Conservation (phyloP, 2,329 filamentous ascomycete genomes). For the Talaromyces sp. region DNA sequence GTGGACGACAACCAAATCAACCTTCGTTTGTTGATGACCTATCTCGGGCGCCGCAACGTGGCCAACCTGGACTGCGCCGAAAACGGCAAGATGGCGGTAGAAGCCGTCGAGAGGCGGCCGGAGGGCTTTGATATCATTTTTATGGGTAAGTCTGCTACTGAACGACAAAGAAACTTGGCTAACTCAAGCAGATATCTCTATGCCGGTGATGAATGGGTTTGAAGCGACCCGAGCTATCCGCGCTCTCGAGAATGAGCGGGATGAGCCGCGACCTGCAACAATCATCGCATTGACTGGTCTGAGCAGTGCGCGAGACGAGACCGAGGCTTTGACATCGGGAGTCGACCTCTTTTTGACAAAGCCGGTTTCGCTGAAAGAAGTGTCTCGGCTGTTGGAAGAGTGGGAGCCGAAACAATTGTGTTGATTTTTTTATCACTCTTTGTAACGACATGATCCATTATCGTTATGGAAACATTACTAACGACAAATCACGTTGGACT, state of each 20-base stretch:
- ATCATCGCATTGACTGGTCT: conserved; percentile 45
- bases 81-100: conserved; percentile 40
- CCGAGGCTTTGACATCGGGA: conserved; percentile 38
- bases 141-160: conserved; percentile 27
- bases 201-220: conserved; percentile 47
- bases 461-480: not conserved
- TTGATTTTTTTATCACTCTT: not conserved
- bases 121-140: conserved; percentile 41
- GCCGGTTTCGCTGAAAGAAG: conserved; percentile 41
- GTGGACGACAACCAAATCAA: conserved; percentile 46
- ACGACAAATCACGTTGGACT: not conserved
- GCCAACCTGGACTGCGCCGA: conserved; percentile 33
- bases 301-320: conserved; percentile 39
- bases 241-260: conserved; percentile 31
- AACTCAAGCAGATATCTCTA: conserved; percentile 34
- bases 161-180: not conserved
- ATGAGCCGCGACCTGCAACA: conserved; percentile 25
- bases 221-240: conserved; percentile 45
- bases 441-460: not conserved
- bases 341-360: conserved; percentile 46
- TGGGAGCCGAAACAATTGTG: conserved; percentile 27
- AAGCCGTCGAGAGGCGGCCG: conserved; percentile 28
- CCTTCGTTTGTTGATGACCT: conserved; percentile 39
- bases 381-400: conserved; percentile 33
- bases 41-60: conserved; percentile 35